Base-by-base conservation (phyloP, 2,329 filamentous ascomycete species). In the Colletotrichum lini region DNA sequence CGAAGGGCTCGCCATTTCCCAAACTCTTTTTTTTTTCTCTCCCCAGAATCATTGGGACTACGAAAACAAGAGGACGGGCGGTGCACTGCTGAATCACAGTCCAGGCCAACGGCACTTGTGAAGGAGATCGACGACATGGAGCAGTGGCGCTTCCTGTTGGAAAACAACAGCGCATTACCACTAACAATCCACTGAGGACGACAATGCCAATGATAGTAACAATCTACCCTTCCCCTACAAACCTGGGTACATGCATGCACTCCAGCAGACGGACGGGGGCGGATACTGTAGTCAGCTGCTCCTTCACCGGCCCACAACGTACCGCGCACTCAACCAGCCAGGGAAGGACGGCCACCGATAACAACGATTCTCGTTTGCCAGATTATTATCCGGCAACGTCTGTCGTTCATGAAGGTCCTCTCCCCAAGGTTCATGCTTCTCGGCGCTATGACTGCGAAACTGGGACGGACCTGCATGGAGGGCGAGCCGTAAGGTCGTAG, bases 391-490 rank as follows among this genome's bases (percentile, higher is more conserved):
- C 21, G 38, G n/a, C 53, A 13, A 38, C 21, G 35, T 42, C 59
- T 52, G 21, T 57, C 54, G 40, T 57, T 21, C 35, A 57, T 21
- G 53, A 10, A 9, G 35, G 35, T 10, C 9, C 35, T 42, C 21
- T 23, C 15, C 16, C 26, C 65, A 47, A 45, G 61, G 63, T 62
- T 69, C 58, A 69, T 72, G 58, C 65, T 53, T 59, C 52, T 64
- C 69, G 40, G 47, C 65, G 65, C 69, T 64, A 64, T 72, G 59
- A 69, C 58, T 63, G 18, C 53, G 21, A 52, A 44, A 66, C 62
- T 53, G 61, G 58, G 57, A 63, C 66, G 66, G 66, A 69, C 54
- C 62, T 70, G 67, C 67, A 60, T 60, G 54, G 61, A 40, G 40
- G 54, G 38, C 30, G 30, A 35, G 30, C 15, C 40, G 30, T 18